Evolutionary conservation across 305 asterid species (phyloP).

Genomic region (Fraxinus albicans): DNA sequence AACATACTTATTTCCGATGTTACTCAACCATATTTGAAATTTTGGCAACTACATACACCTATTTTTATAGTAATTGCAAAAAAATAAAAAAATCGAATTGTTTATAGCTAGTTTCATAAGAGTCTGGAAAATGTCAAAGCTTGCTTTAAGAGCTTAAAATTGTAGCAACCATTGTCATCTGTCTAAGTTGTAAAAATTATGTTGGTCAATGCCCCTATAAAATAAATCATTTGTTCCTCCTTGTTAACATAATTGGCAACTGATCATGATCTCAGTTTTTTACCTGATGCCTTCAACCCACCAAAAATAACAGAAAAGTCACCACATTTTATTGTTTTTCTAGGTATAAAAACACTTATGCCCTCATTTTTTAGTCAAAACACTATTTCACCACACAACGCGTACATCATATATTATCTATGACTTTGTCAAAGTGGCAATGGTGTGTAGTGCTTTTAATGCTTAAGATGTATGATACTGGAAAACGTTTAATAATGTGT

Average conservation of each 20-base stretch:
- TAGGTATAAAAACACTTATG: neutral
- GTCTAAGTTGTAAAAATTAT: neutral
- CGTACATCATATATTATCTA: neutral
- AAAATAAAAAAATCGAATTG: neutral
- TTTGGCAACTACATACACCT: neutral
- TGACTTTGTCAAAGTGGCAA: neutral
- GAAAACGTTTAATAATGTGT: slow-evolving; percentile 18
- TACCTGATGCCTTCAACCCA: neutral
- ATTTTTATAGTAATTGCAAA: neutral
- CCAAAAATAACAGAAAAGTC: neutral
- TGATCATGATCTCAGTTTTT: neutral
- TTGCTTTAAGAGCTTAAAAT: neutral
- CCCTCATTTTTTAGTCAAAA: neutral
- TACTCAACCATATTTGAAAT: neutral
- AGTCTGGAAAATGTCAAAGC: neutral
- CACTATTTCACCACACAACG: neutral
- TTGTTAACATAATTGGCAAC: neutral
- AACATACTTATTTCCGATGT: neutral
- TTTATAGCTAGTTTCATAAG: neutral
- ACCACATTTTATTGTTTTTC: neutral
- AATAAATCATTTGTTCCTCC: neutral
- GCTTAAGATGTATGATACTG: neutral
- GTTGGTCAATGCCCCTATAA: neutral
- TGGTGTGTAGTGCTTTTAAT: neutral
- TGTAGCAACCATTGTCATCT: neutral